Evolutionary conservation across 2,329 filamentous ascomycete species (phyloP).

Genomic region (Chrysoporthe deuterocubensis): DNA sequence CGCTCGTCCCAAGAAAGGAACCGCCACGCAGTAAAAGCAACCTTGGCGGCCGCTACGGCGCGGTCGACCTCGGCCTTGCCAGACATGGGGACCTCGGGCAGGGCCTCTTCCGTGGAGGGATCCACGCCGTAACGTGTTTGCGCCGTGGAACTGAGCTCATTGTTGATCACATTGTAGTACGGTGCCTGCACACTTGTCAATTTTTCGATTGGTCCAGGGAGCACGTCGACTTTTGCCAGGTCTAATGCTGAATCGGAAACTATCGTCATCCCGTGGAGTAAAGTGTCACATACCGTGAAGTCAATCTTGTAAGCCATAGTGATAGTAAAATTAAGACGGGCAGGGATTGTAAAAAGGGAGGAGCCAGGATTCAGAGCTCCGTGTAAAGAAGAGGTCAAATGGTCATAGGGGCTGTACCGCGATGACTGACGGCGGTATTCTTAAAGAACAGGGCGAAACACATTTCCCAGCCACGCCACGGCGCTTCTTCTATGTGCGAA

Average conservation of each 20-base stretch:
- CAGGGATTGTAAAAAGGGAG: background rate
- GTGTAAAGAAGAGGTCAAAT: background rate
- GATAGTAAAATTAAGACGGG: background rate
- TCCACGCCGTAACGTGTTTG: conserved; percentile 52
- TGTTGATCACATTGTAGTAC: conserved; percentile 56
- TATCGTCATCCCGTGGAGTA: background rate
- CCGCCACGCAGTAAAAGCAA: conserved; percentile 51
- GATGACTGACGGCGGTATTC: background rate
- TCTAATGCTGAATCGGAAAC: background rate
- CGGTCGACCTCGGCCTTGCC: conserved; percentile 51
- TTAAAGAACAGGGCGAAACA: no score
- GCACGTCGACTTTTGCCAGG: background rate
- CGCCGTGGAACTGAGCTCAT: conserved; percentile 48
- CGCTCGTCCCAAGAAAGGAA: conserved; percentile 28
- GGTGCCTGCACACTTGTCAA: background rate
- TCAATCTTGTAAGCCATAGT: conserved; percentile 9
- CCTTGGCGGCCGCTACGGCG: conserved; percentile 50
- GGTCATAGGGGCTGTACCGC: background rate
- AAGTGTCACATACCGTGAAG: background rate
- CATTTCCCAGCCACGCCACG: background rate
- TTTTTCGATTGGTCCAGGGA: no score
- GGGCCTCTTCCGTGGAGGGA: conserved; percentile 51
- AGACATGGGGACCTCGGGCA: conserved; percentile 52
- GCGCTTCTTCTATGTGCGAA: background rate
- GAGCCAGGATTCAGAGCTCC: background rate